These are phyloP conservation scores for Suillus fuscotomentosus DNA, from an alignment of 768 basidiomycete species.

Conservation along the genomic window DNA sequence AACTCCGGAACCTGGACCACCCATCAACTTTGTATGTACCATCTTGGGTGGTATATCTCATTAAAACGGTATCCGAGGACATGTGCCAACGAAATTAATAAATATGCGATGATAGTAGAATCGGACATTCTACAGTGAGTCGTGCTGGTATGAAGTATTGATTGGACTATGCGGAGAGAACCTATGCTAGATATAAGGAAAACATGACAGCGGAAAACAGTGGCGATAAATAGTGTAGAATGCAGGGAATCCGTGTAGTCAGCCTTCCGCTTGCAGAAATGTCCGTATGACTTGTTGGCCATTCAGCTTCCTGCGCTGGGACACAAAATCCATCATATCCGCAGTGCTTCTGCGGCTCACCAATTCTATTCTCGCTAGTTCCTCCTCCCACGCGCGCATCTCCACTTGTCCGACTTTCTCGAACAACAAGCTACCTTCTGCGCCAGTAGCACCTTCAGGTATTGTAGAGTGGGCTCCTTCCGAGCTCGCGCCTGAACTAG, in stretches of 20 bases:
- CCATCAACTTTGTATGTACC: neutral
- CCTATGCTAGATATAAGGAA: neutral
- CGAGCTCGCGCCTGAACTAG: conserved; percentile 36
- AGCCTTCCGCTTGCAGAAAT: conserved; percentile 23
- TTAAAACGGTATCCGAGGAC: neutral
- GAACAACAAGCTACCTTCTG: conserved; percentile 17
- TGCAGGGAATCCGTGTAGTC: conserved; percentile 12
- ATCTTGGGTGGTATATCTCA: neutral
- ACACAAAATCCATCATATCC: conserved; percentile 34
- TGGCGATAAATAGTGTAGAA: neutral
- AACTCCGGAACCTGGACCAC: neutral
- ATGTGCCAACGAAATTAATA: neutral
- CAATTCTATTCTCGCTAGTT: conserved; percentile 68
- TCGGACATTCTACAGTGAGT: conserved; percentile 3
- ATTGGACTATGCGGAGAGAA: neutral
- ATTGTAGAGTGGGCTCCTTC: conserved; percentile 44
- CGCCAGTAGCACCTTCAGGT: conserved; percentile 18
- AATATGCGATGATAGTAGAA: conserved; percentile 4
- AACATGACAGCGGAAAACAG: conserved; percentile 1
- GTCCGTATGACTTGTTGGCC: conserved; percentile 22
- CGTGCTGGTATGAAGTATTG: conserved; percentile 4
- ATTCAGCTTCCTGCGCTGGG: conserved; percentile 27
- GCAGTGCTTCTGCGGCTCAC: conserved; percentile 48
- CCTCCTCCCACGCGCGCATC: conserved; percentile 75
- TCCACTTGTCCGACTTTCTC: conserved; percentile 33